Evolutionary conservation across 345 rosid genomes (phyloP), one percentile per base, ranked within the genome.

Genomic region (Lepidium aucheri): DNA sequence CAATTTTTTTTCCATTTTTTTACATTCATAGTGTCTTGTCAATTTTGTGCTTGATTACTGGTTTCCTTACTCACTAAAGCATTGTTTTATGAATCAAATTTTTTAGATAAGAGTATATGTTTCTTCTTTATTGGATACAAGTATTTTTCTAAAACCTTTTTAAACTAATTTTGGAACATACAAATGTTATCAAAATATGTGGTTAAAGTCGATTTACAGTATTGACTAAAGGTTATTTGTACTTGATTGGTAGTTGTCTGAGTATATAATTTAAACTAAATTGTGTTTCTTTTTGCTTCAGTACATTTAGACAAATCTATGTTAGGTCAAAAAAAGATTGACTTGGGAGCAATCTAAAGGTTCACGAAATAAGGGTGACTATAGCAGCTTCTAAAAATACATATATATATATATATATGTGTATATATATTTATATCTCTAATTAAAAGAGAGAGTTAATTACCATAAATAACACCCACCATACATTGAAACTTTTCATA

Each of bases 381-480:
- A 46, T 46, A 47, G 9, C 65, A 72, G 45, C 53, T 65, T 63
- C 33, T 64, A 60, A 56, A 40, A 64, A 47, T 53, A 56, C 65
- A 72, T 72, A 14, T 17, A 39, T 56, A n/a, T n/a, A n/a, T n/a
- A n/a, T n/a, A n/a, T n/a, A n/a, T n/a, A n/a, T n/a, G n/a, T n/a
- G n/a, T n/a, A n/a, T n/a, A n/a, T n/a, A n/a, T n/a, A n/a, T n/a
- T n/a, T n/a, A n/a, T n/a, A n/a, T n/a, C n/a, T n/a, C n/a, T n/a
- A n/a, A n/a, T n/a, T n/a, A n/a, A n/a, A n/a, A n/a, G n/a, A 54
- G 40, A 72, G 3, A 45, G 12, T 6, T 57, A 72, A 58, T 65
- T 72, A 57, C 76, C 60, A 50, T 49, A 72, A 72, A 72, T 65
- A 65, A 65, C 22, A 65, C 40, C 40, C 61, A 65, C 43, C 71